phyloP scores from a whole-genome alignment of 495 filamentous ascomycete genomes.

The Talaromyces adpressus region DNA sequence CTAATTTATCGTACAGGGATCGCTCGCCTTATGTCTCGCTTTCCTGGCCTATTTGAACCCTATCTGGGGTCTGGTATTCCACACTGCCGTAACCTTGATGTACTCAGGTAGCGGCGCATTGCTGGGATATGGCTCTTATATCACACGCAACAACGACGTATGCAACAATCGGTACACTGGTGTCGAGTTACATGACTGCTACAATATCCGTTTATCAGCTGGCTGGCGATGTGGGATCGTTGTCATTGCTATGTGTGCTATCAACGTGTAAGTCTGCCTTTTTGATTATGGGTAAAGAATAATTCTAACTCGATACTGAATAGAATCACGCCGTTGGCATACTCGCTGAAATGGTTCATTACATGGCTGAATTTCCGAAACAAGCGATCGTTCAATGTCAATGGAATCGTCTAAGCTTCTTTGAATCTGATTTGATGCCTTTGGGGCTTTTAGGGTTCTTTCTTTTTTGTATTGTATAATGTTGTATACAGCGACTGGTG shows the following conservation, averaged over 20 bases:
- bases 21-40: background rate
- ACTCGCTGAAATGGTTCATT: background rate
- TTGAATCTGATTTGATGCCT: background rate
- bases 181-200: background rate
- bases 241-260: background rate
- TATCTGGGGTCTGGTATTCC: background rate
- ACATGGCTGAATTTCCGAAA: background rate
- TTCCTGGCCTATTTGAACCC: background rate
- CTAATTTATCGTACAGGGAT: background rate
- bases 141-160: background rate
- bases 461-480: background rate
- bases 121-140: background rate
- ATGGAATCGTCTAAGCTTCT: background rate
- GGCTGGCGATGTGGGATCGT: background rate
- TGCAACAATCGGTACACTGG: background rate
- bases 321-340: background rate
- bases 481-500: background rate
- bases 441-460: background rate
- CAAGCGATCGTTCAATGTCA: background rate
- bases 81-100: background rate
- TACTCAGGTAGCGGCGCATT: background rate
- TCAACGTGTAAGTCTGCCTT: background rate
- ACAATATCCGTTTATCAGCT: background rate
- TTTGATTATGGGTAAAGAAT: background rate
- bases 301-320: background rate